Base-by-base conservation (phyloP, 176 grass and related monocot genomes). In the Secale cereale region DNA sequence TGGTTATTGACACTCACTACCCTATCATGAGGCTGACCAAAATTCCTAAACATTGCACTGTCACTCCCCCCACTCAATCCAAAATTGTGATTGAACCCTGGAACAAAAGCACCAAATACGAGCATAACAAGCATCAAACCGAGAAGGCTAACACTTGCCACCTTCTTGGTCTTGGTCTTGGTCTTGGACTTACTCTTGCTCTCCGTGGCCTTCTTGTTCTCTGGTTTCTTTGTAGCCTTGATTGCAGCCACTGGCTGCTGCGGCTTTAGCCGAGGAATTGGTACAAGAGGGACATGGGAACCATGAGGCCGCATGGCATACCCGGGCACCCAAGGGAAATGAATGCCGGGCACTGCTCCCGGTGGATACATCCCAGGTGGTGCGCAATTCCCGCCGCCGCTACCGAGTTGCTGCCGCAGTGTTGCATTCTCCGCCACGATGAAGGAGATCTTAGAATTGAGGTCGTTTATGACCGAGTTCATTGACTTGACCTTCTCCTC, bases 401-500 rank as follows among this genome's bases (percentile, higher is more conserved):
- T 71, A 12, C 89, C 86, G 0, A 99, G 70, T 29, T 99, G 88
- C 82, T 99, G 94, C 81, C 94, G 80, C 77, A 99, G 81, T 3
- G 64, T 90, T 2, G 84, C 79, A 19, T 99, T 99, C 86, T 99
- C 97, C 1, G 91, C 90, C 70, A 90, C 66, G 1, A 99, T 45
- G 61, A 92, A 96, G 56, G 97, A 96, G 81, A 99, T 92, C 90
- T 85, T 94, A 46, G 84, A 82, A 74, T 96, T 99, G 81, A 99
- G 88, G 67, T 94, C 91, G 41, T 91, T 96, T 67, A 99, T 99
- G 22, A 91, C 88, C 4, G 94, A 94, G 71, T 94, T 71, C 97
- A 99, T 94, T 29, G 92, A 87, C 65, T 90, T 94, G 62, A 99
- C 93, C 84, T 99, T 99, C 17, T 96, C 90, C 85, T 99, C 94